These are phyloP conservation scores for Ustilago esculenta DNA, from an alignment of 1,284 basidiomycete genomes.

Conservation along the genomic window DNA sequence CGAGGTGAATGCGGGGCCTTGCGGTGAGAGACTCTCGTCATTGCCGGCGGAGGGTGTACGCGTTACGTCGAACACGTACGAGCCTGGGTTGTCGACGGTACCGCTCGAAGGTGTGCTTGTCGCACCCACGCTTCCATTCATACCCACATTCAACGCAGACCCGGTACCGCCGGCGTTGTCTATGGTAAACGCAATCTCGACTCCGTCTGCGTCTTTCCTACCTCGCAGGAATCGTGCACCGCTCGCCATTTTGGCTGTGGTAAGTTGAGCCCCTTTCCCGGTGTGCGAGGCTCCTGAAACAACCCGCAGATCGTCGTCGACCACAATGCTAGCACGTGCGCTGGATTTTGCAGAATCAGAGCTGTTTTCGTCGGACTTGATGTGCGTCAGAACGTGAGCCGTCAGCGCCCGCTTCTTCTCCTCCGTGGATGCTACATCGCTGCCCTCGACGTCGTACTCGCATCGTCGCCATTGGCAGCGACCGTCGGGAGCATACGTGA, in stretches of 20 bases:
- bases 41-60: constrained; percentile 59
- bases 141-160: constrained; percentile 2
- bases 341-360: neutral
- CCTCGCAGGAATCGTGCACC: constrained; percentile 26
- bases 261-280: constrained; percentile 24
- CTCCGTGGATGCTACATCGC: neutral
- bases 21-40: constrained; percentile 46
- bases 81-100: constrained; percentile 59
- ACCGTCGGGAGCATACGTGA: constrained; percentile 32
- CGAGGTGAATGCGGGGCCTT: constrained; percentile 57
- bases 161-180: constrained; percentile 7
- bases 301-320: constrained; percentile 27
- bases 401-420: constrained; percentile 19
- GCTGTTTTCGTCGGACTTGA: constrained; percentile 14
- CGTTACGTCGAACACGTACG: constrained; percentile 55
- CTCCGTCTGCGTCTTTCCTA: constrained; percentile 28
- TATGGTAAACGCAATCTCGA: constrained; percentile 16
- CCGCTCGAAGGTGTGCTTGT: constrained; percentile 29
- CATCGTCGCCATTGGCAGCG: constrained; percentile 58
- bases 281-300: constrained; percentile 27
- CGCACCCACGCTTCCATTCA: constrained; percentile 13
- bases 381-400: constrained; percentile 50
- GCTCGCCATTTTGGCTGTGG: constrained; percentile 10
- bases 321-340: constrained; percentile 14
- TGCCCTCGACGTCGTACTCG: constrained; percentile 28